Evolutionary conservation across 2,329 filamentous ascomycete genomes (phyloP), one percentile per base, ranked within the genome.

Genomic region (Colletotrichum sp.): DNA sequence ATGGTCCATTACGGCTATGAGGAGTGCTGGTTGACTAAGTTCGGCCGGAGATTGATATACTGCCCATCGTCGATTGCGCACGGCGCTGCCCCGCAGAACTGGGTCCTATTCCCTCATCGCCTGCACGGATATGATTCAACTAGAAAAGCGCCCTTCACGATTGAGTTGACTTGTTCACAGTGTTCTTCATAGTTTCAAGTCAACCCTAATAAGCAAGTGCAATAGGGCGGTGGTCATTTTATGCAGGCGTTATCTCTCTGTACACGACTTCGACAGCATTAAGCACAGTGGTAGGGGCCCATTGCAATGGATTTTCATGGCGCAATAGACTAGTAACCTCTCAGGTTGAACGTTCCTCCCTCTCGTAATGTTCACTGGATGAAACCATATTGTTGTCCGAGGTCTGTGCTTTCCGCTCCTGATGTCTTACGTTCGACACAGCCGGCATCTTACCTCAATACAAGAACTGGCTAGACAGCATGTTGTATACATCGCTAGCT

Each of bases 401-500:
- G 13, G 13, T 36, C 13, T 15, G 6, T 36, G 6, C 4, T 36
- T 15, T 36, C 13, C 0, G 13, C 34, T 8, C 34, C 34, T 15
- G 34, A 36, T 36, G 34, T 36, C 13, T 36, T 36, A 15, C 13
- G 6, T 8, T 36, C 13, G 15, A 36, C 34, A 36, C 6, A 36
- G 34, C 34, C 1, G 1, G 3, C 15, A 36, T 39, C 36, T 39
- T 7, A 15, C 15, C 25, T 66, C 4, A 55, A 15, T 66, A 66
- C 3, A 55, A n/a, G 16, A 73, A 73, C 10, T 68, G 70, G 7
- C 64, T 64, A 4, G 64, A 73, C 10, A 80, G 39, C 55, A 81
- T 55, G 60, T 78, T 79, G 36, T 80, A 79, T 6, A 80, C 77
- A 52, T 80, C 79, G 27, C 79, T 77, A n/a, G 78, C 72, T 13